Conservation (phyloP, 495 filamentous ascomycete species). For the Penicillium alfredii region DNA sequence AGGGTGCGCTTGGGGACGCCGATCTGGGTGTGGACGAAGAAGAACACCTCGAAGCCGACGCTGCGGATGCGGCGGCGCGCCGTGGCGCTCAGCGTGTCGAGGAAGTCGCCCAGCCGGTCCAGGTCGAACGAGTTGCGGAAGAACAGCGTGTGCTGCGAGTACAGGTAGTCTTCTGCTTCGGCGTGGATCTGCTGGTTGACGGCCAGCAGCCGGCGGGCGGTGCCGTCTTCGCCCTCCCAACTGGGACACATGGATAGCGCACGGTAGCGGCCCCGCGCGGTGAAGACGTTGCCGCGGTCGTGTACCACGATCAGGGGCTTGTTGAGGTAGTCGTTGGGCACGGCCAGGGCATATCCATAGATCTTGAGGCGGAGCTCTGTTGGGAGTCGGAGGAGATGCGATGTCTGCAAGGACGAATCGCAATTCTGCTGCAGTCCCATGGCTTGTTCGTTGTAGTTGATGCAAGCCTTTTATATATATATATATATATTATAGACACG, state of each 20-base stretch:
- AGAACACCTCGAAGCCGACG: slow-evolving; percentile 38
- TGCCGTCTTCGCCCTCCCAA: slow-evolving; percentile 32
- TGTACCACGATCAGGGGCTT: slow-evolving; percentile 32
- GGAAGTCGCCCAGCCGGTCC: slow-evolving; percentile 29
- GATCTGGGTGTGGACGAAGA: slow-evolving; percentile 35
- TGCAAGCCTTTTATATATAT: too few relatives aligned
- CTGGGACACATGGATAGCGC: slow-evolving; percentile 34
- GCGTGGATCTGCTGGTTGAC: slow-evolving; percentile 39
- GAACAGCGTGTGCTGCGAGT: slow-evolving; percentile 36
- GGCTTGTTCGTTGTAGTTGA: not conserved
- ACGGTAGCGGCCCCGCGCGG: slow-evolving; percentile 26
- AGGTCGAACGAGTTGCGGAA: slow-evolving; percentile 39
- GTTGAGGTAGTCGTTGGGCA: slow-evolving; percentile 33
- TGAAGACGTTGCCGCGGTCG: slow-evolving; percentile 31
- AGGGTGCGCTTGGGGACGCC: slow-evolving; percentile 34
- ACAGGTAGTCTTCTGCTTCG: slow-evolving; percentile 38
- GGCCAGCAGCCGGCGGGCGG: slow-evolving; percentile 24
- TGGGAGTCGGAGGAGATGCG: slow-evolving; percentile 27
- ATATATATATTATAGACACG: too few relatives aligned
- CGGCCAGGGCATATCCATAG: slow-evolving; percentile 35
- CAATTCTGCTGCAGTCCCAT: not conserved
- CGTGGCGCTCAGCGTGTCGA: slow-evolving; percentile 31
- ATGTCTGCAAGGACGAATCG: slow-evolving; percentile 1
- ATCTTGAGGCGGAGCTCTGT: slow-evolving; percentile 37
- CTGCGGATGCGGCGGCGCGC: slow-evolving; percentile 31